Evolutionary conservation across 2,329 filamentous ascomycete species (phyloP), one percentile per base, ranked within the genome.

Genomic region (Emydomyces testavorans): DNA sequence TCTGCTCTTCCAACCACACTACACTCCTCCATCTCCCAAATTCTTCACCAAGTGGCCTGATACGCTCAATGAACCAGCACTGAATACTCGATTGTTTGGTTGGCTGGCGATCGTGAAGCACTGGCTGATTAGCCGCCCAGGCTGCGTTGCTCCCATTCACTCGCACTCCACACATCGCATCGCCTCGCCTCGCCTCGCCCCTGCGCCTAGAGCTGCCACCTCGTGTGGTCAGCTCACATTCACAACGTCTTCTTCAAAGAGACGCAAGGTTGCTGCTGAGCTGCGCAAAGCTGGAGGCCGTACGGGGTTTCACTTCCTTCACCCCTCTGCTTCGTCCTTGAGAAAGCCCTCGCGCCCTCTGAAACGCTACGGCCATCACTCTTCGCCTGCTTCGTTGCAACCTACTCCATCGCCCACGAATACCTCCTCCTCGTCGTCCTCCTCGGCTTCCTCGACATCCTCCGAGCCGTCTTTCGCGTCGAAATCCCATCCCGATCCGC

Each of bases 241-340:
- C 68, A 72, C 64, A 58, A 72, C 69, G 69, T 68, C 69, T 69
- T 66, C 68, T 60, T 63, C 64, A 60, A 71, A 71, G 67, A 68
- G 68, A 61, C 66, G 68, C 54, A 71, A 69, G 63, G 62, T 71
- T 61, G 66, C 48, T 44, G 51, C 64, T 57, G 66, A 65, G 60
- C 62, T 64, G 58, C 61, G 61, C 56, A 64, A 60, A 62, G 62
- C 62, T 61, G 64, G 60, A 60, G 54, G 54, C 52, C 53, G 53
- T 51, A 56, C 54, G 52, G 58, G 53, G 57, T 54, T 57, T 40
- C 52, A 51, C 49, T 47, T 46, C 48, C 36, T 34, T 51, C 57
- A 34, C 52, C 50, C 45, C 7, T 42, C 50, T 31, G 45, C 18
- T 16, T 32, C 45, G 21, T 34, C n/a, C n/a, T n/a, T 47, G 18